Percentiles rank a stretch among this genome's conserved stretches.
phyloP scores from a whole-genome alignment of 495 filamentous ascomycete species.

The Chaetomium cochliodes region DNA sequence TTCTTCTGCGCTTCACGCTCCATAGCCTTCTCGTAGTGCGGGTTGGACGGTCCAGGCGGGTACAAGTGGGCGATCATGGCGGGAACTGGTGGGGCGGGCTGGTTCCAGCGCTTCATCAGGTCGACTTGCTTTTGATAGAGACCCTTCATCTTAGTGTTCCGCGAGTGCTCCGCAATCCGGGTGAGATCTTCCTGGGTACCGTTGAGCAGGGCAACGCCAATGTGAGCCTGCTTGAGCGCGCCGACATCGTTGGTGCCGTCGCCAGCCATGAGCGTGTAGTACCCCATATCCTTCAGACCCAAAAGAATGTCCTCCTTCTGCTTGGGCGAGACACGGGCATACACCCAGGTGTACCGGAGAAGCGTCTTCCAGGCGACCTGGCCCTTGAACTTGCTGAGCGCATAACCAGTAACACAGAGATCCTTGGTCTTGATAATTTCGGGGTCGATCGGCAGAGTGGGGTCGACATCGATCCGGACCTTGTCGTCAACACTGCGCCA shows the following conservation, averaged over 20 bases:
- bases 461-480: constrained; percentile 82
- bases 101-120: constrained; percentile 91
- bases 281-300: constrained; percentile 91
- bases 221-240: constrained; percentile 95
- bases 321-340: constrained; percentile 95
- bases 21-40: constrained; percentile 93
- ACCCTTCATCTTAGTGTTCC: constrained; percentile 96
- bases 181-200: constrained; percentile 87
- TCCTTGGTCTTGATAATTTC: constrained; percentile 85
- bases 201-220: constrained; percentile 94
- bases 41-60: constrained; percentile 85
- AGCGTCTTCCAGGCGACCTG: constrained; percentile 69
- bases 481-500: constrained; percentile 97
- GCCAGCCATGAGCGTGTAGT: constrained; percentile 98
- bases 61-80: constrained; percentile 90
- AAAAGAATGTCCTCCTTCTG: constrained; percentile 98
- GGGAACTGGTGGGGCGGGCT: constrained; percentile 85
- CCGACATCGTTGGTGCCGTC: constrained; percentile 99
- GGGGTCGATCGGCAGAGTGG: constrained; percentile 72
- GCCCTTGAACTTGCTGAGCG: constrained; percentile 82
- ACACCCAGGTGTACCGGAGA: constrained; percentile 91
- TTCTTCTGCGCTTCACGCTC: constrained; percentile 76
- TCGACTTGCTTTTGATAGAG: constrained; percentile 93
- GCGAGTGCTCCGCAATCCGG: constrained; percentile 86
- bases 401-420: constrained; percentile 94